Evolutionary conservation across 2,329 filamentous ascomycete genomes (phyloP), one percentile per base, ranked within the genome.

Genomic region (Paracamarosporium sp.): DNA sequence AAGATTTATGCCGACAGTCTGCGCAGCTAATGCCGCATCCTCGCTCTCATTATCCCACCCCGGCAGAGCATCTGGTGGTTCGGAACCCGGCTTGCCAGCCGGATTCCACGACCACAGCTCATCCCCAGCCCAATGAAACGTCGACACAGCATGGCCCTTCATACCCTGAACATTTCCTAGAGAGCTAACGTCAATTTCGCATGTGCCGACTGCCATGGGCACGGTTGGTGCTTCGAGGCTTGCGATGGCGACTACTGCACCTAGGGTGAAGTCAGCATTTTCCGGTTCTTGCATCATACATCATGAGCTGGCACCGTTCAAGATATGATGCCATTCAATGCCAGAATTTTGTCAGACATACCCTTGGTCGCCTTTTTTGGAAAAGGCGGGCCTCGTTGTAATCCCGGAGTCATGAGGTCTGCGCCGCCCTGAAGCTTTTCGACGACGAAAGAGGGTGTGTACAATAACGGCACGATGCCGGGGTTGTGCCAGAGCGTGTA

Each of bases 401-500:
- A 75, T 8, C 88, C 88, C 1, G 88, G 88, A 1, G 85, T 89
- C 88, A 90, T 90, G 46, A 90, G 77, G 72, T 90, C 87, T 20
- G 88, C 87, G 4, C 88, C 88, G 7, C 83, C 82, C 56, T 84
- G 84, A 8, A 90, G 76, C 73, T 89, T 90, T 59, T 83, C 80
- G 67, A 90, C 83, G 3, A 87, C 85, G 24, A 86, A 81, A 9
- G 81, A 79, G 4, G 85, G 86, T 0, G 88, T 90, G 63, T 88
- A 83, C n/a, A 90, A 79, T 30, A 90, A 72, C 0, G 88, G 86
- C 0, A 89, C 76, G 13, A 90, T 76, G 28, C 80, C 78, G 3
- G 87, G 81, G 64, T 88, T 86, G 55, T 83, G 81, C 88, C 88
- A 90, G 57, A 90, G 75, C 1, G 88, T 88, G 69, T 90, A 90